These are phyloP conservation scores for Podila horticola DNA, from an alignment of 192 early-diverging fungal genomes.

Conservation along the genomic window DNA sequence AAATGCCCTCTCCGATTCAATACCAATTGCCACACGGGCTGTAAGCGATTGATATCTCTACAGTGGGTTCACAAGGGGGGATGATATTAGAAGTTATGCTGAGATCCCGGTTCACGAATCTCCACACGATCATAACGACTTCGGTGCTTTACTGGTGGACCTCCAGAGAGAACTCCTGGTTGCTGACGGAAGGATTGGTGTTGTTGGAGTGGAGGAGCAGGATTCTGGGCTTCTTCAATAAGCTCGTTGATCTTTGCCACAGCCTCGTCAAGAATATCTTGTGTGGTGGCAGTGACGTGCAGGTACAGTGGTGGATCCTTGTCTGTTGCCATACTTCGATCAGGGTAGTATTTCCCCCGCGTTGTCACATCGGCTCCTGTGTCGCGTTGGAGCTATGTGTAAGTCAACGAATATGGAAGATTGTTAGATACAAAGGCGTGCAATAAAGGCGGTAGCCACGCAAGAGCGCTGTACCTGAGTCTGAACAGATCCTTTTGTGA, in stretches of 20 bases:
- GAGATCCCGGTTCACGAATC: too few relatives aligned
- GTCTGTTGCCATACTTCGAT: constrained; percentile 76
- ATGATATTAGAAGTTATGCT: background rate
- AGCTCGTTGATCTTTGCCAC: constrained; percentile 79
- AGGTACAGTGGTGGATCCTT: constrained; percentile 84
- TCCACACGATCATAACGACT: background rate
- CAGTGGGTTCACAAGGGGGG: background rate
- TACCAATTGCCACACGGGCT: constrained; percentile 78
- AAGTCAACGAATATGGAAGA: background rate
- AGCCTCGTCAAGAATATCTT: constrained; percentile 78
- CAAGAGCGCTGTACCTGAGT: constrained; percentile 37
- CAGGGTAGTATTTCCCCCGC: constrained; percentile 84
- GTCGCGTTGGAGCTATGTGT: constrained; percentile 70
- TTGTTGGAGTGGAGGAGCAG: constrained; percentile 33
- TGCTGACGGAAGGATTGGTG: constrained; percentile 30
- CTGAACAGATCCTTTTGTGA: constrained; percentile 84
- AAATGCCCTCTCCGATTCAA: constrained; percentile 79
- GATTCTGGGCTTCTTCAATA: constrained; percentile 68
- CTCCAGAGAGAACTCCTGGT: constrained; percentile 12
- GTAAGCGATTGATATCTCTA: constrained; percentile 61
- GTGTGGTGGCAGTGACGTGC: constrained; percentile 73
- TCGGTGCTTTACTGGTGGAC: constrained; percentile 29
- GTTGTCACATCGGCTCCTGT: constrained; percentile 85
- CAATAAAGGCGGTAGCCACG: background rate
- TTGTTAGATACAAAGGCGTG: background rate